A percentile compares a stretch with the other conserved stretches of the same genome.
phyloP scores from a whole-genome alignment of 1,284 basidiomycete species.

The Omphalotus olearius region DNA sequence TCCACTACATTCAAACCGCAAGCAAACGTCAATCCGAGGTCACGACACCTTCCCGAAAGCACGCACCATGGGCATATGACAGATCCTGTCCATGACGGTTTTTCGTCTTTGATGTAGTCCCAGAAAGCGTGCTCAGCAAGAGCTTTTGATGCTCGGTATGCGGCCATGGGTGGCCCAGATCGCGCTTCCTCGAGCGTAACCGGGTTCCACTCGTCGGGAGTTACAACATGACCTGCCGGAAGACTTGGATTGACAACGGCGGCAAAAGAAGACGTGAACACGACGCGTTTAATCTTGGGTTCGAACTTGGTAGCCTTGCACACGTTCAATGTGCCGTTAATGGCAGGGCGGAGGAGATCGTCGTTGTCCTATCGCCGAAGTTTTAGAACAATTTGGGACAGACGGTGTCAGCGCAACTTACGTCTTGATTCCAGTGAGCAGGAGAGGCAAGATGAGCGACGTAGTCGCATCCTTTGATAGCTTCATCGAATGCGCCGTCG shows the following conservation, averaged over 20 bases:
- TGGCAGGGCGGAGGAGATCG: constrained; percentile 12
- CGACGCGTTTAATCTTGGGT: constrained; percentile 11
- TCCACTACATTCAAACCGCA: neutral
- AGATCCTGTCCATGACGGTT: constrained; percentile 10
- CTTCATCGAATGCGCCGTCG: constrained; percentile 1
- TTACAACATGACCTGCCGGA: neutral
- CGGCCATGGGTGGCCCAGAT: neutral
- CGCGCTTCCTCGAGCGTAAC: constrained; percentile 12
- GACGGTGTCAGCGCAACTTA: neutral
- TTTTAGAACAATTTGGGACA: neutral
- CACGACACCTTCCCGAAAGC: neutral
- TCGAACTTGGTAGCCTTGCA: constrained; percentile 11
- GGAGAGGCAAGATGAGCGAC: neutral
- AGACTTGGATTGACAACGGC: constrained; percentile 9
- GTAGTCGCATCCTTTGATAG: neutral
- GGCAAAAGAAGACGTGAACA: constrained; percentile 12
- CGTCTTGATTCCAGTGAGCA: constrained; percentile 1
- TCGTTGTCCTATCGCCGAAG: constrained; percentile 7
- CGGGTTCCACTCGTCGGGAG: constrained; percentile 8
- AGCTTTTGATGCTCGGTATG: constrained; percentile 14
- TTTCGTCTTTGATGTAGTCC: constrained; percentile 13
- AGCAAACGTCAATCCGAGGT: neutral
- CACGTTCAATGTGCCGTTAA: constrained; percentile 14
- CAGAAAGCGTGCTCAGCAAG: constrained; percentile 14
- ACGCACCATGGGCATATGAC: constrained; percentile 12